Evolutionary conservation across 225 moss, liverwort and hornwort species (phyloP).

Genomic region (Sphagnum tenellum): DNA sequence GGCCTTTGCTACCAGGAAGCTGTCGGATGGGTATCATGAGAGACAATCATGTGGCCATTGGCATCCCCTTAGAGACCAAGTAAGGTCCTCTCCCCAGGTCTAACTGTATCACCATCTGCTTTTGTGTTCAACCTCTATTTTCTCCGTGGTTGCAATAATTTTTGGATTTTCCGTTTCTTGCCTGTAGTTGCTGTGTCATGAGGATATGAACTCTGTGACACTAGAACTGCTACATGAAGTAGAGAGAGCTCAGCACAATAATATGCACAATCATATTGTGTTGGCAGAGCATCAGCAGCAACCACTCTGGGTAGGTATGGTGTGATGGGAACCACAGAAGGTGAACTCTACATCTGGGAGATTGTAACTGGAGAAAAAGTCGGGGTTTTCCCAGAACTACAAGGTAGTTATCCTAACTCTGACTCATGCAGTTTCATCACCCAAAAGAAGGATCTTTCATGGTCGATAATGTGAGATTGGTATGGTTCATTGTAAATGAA

Average conservation of each 20-base stretch:
- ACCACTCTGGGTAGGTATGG: constrained; percentile 18
- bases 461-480: background rate
- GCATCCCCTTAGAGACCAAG: constrained; percentile 4
- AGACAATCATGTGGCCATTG: constrained; percentile 3
- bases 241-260: background rate
- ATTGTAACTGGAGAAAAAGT: constrained; percentile 14
- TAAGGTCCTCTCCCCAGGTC: background rate
- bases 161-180: too few species aligned
- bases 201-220: background rate
- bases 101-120: too few species aligned
- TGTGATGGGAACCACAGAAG: constrained; percentile 22
- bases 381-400: constrained; percentile 14
- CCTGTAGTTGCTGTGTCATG: background rate
- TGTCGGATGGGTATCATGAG: constrained; percentile 4
- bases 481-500: background rate
- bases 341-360: constrained; percentile 26
- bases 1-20: background rate
- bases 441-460: too few species aligned
- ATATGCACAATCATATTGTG: background rate
- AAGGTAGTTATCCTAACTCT: constrained; percentile 7
- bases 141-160: too few species aligned
- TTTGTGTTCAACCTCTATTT: too few species aligned
- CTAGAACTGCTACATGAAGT: background rate
- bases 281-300: constrained; percentile 16
- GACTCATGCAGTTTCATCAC: background rate